These are phyloP conservation scores for Diutina siamensis DNA, from an alignment of 1,139 yeast genomes.

Conservation along the genomic window DNA sequence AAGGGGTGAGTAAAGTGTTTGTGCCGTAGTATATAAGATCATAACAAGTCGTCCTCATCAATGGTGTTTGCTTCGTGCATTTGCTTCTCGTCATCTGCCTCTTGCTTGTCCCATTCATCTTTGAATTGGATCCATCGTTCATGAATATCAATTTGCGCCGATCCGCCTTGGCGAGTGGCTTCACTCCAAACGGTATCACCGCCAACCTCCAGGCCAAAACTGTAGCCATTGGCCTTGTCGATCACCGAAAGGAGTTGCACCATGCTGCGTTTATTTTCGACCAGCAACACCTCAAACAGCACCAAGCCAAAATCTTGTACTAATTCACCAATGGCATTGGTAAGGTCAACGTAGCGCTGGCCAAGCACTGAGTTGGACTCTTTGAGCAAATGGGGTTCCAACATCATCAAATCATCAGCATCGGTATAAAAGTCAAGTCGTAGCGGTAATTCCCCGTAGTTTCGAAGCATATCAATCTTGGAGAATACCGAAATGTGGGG, in stretches of 20 bases:
- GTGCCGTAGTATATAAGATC: not conserved
- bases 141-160: conserved; percentile 59
- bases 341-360: conserved; percentile 52
- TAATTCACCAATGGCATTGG: conserved; percentile 71
- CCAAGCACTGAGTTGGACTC: conserved; percentile 58
- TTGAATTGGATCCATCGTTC: conserved; percentile 94
- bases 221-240: conserved; percentile 89
- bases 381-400: conserved; percentile 57
- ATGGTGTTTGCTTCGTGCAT: not conserved
- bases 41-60: not conserved
- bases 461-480: conserved; percentile 71
- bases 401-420: conserved; percentile 67
- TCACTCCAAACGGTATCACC: conserved; percentile 97
- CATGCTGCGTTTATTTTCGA: conserved; percentile 90
- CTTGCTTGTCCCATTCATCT: conserved; percentile 56
- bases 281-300: conserved; percentile 77
- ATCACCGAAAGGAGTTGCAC: conserved; percentile 62
- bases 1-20: conserved; percentile 27
- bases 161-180: conserved; percentile 73
- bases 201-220: conserved; percentile 87
- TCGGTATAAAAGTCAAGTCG: conserved; percentile 81
- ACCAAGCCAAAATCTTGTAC: conserved; percentile 84
- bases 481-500: conserved; percentile 50
- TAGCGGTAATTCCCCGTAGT: conserved; percentile 55
- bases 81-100: conserved; percentile 26